These are phyloP conservation scores for Leishmania mexicana DNA, from an alignment of 208 protist species.

Conservation along the genomic window DNA sequence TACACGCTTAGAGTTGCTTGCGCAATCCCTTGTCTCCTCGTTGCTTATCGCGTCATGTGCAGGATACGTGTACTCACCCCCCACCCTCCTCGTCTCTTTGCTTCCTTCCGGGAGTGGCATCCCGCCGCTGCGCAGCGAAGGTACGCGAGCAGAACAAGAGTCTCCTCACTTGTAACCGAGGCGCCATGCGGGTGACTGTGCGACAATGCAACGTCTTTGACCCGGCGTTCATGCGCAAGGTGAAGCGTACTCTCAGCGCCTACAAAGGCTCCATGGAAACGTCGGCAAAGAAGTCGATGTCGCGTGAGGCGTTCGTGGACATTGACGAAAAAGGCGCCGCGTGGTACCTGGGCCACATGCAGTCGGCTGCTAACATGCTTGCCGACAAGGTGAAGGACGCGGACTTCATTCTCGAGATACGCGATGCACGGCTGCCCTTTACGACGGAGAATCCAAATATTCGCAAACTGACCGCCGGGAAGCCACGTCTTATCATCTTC, in stretches of 20 bases:
- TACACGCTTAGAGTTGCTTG: not conserved
- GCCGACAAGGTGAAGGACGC: conserved; percentile 78
- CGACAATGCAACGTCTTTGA: conserved; percentile 79
- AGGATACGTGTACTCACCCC: not conserved
- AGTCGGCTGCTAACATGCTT: conserved; percentile 53
- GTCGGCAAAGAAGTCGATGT: conserved; percentile 54
- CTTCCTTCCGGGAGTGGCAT: too few relatives aligned
- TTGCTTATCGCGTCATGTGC: not conserved
- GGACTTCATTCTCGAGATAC: conserved; percentile 94
- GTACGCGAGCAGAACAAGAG: not conserved
- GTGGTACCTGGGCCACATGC: conserved; percentile 92
- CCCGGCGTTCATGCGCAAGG: conserved; percentile 86
- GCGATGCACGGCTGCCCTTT: conserved; percentile 91
- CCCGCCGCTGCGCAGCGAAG: not conserved
- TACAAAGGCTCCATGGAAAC: conserved; percentile 81
- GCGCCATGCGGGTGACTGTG: conserved; percentile 43
- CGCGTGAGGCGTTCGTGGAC: conserved; percentile 88
- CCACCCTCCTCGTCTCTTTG: not conserved
- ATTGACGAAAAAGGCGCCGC: conserved; percentile 85
- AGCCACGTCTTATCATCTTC: conserved; percentile 88
- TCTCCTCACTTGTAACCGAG: not conserved
- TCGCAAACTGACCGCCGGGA: conserved; percentile 44
- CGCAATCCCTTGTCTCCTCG: not conserved
- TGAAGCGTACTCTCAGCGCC: conserved; percentile 78
- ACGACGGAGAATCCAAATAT: conserved; percentile 88